A percentile compares a stretch with the other conserved stretches of the same genome.
Conservation (phyloP, 106 monocot species). For the Ottelia alismoides region DNA sequence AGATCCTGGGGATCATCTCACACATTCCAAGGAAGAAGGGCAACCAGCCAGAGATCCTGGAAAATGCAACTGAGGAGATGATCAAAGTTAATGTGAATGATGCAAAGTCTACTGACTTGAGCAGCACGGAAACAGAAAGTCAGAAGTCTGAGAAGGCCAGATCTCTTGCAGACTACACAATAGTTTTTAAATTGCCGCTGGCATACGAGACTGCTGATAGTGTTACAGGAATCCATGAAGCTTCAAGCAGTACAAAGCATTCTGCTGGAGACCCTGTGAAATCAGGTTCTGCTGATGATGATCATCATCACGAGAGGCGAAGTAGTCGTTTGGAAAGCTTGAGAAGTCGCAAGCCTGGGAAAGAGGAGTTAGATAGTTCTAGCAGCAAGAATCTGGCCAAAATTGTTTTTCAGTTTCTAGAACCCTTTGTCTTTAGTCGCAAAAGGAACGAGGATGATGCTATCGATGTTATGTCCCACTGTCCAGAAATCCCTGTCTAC, state of each 20-base stretch:
- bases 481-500: constrained; percentile 25
- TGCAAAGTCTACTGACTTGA: no score
- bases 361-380: constrained; percentile 62
- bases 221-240: neutral
- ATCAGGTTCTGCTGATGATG: constrained; percentile 37
- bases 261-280: neutral
- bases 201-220: neutral
- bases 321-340: constrained; percentile 89
- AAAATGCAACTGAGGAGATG: constrained; percentile 2
- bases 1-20: constrained; percentile 36
- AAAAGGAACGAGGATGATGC: constrained; percentile 13
- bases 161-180: constrained; percentile 12
- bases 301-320: constrained; percentile 86
- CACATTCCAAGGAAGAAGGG: neutral
- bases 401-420: constrained; percentile 52
- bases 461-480: constrained; percentile 9
- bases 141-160: neutral
- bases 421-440: constrained; percentile 50
- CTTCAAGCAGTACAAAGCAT: neutral
- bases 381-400: constrained; percentile 46
- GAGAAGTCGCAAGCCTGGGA: constrained; percentile 89
- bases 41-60: neutral
- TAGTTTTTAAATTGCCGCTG: constrained; percentile 34
- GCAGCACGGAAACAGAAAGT: neutral
- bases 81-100: constrained; percentile 2